These are phyloP conservation scores for Nannizziopsis barbatae DNA, from an alignment of 2,329 filamentous ascomycete species.

Conservation along the genomic window DNA sequence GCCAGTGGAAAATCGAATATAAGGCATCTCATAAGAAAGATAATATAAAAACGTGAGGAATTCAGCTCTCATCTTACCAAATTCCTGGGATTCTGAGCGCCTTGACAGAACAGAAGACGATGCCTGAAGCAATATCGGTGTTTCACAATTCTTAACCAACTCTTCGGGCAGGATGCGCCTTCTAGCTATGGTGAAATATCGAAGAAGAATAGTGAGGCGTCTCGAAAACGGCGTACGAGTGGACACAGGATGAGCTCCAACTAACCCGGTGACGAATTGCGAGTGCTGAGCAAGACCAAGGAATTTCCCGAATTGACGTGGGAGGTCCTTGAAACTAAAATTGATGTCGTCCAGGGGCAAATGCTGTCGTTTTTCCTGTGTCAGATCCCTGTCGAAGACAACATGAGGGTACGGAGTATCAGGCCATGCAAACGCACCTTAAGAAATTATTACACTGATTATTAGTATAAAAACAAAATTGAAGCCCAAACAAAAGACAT, in stretches of 20 bases:
- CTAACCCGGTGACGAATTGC: neutral
- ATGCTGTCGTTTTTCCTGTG: slow-evolving; percentile 1
- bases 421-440: neutral
- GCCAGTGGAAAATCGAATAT: no score
- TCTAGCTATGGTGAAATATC: neutral
- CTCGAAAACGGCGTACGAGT: neutral
- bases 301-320: neutral
- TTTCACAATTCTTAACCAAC: neutral
- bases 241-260: neutral
- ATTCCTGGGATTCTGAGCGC: no score
- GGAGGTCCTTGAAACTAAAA: slow-evolving; percentile 9
- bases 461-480: neutral
- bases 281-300: neutral
- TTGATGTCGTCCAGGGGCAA: neutral
- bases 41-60: no score
- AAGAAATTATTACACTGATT: neutral
- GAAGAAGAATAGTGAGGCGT: slow-evolving; percentile 7
- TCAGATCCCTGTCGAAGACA: slow-evolving; percentile 5
- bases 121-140: neutral
- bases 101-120: neutral
- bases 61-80: no score
- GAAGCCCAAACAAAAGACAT: neutral
- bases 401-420: neutral
- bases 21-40: no score
- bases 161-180: neutral